These are phyloP conservation scores for Xanthoceras sorbifolium DNA, from an alignment of 345 rosid species.

Conservation along the genomic window DNA sequence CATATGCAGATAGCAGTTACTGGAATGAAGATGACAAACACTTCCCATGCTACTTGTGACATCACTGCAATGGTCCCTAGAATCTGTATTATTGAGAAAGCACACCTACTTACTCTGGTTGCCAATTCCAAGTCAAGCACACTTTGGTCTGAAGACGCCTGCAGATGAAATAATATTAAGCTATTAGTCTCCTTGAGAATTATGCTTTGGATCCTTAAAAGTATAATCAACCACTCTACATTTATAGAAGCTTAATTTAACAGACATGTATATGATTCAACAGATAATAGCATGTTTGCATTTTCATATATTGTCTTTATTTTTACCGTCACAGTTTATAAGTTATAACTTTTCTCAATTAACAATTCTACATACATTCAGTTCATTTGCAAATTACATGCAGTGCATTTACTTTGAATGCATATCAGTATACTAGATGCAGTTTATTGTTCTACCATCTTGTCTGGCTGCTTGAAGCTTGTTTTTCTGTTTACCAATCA, in stretches of 20 bases:
- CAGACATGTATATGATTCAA: not conserved
- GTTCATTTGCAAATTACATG: not conserved
- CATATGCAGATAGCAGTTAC: constrained; percentile 90
- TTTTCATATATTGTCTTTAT: not conserved
- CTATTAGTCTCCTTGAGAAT: not conserved
- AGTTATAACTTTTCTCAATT: too few relatives aligned
- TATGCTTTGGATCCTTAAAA: not conserved
- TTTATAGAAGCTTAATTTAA: not conserved
- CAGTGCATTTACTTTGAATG: too few relatives aligned
- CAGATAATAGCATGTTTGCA: not conserved
- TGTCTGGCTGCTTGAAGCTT: not conserved
- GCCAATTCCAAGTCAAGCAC: constrained; percentile 89
- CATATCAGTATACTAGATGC: too few relatives aligned
- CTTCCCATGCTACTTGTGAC: constrained; percentile 98
- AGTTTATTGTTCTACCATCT: not conserved
- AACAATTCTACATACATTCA: not conserved
- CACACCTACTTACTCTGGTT: constrained; percentile 84
- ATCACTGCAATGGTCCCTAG: constrained; percentile 82
- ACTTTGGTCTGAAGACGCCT: constrained; percentile 93
- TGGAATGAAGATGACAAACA: constrained; percentile 92
- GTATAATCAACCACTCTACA: not conserved
- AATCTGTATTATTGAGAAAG: constrained; percentile 78
- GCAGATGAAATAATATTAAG: constrained; percentile 23
- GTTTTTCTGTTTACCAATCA: too few relatives aligned
- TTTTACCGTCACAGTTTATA: not conserved